Evolutionary conservation across 768 basidiomycete genomes (phyloP), one percentile per base, ranked within the genome.

Genomic region (Lactifluus subvellereus): DNA sequence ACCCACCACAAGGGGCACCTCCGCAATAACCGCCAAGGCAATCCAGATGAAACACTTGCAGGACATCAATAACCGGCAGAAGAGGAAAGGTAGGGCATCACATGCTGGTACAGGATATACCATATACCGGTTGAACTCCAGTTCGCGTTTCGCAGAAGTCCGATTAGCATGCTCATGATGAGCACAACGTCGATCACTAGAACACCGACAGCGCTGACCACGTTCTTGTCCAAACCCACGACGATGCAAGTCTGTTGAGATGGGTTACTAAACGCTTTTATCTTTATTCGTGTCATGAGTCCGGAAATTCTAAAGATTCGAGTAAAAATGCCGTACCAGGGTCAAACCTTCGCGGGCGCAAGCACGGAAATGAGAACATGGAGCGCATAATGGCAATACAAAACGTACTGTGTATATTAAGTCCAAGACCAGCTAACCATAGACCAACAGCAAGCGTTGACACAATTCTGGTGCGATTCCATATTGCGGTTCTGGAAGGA

Each of bases 41-140:
- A 59, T 59, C 58, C 58, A 59, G 14, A 59, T 43, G 6, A 59
- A 43, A 43, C 50, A 59, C 58, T 59, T 14, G n/a, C 16, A 43
- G 32, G 7, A 14, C 2, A 8, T 45, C n/a, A 59, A 13, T 14
- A 43, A 32, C 32, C n/a, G 1, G 20, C 32, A 20, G 5, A 32
- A 32, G 40, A 35, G 14, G 43, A 33, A 18, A 20, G n/a, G 45
- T 6, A 13, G n/a, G 1, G 42, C 11, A 14, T 50, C n/a, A 58
- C 57, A 35, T 58, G 47, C 49, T 57, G 57, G 35, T 57, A 57
- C 16, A 57, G 47, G 8, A 57, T 14, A 22, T 37, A 8, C 57
- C 57, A 57, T 35, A 57, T 49, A 43, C 43, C 43, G 18, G 43
- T 43, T 43, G 43, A n/a, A n/a, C 43, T 43, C 43, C 43, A 6